Evolutionary conservation across 2,329 filamentous ascomycete genomes (phyloP), one percentile per base, ranked within the genome.

Genomic region (Trichophyton simii): DNA sequence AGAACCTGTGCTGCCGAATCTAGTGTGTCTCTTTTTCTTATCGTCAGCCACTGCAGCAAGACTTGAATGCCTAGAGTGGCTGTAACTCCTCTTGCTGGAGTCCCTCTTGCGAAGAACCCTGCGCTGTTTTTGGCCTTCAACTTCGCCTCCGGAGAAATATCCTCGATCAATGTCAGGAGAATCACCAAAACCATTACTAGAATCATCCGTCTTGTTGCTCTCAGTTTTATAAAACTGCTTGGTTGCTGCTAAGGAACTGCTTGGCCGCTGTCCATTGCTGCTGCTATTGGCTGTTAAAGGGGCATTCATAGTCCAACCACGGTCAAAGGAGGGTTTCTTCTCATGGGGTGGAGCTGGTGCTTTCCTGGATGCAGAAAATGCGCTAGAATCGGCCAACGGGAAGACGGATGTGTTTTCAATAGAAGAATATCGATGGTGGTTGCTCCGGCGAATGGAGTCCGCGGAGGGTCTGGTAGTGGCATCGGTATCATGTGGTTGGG

Each of bases 121-220:
- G 54, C 88, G 83, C 58, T 72, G 75, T 67, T 83, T 85, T 62
- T 87, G 84, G 50, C 83, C 83, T 65, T 96, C 91, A 9, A 85
- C 79, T 69, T 97, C 92, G 15, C 87, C 88, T 2, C 91, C 90
- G 6, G 92, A 96, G 70, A 96, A 96, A 73, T 97, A 97, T 25
- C 91, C 92, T 41, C 90, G 83, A 68, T 97, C 94, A 15, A 89
- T 73, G 63, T 95, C 88, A 61, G 75, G 73, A 20, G 70, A 68
- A 82, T 78, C 2, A n/a, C 18, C 25, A 34, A 46, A n/a, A 3
- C n/a, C 42, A n/a, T 34, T 55, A 6, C 64, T 66, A 11, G 58
- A 50, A 11, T 42, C 36, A 25, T 59, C 58, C 20, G 42, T 50
- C 13, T n/a, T 58, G 66, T 68, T 38, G 61, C 52, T 46, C 65